Conservation (phyloP, 495 filamentous ascomycete species). For the Poronia punctata region DNA sequence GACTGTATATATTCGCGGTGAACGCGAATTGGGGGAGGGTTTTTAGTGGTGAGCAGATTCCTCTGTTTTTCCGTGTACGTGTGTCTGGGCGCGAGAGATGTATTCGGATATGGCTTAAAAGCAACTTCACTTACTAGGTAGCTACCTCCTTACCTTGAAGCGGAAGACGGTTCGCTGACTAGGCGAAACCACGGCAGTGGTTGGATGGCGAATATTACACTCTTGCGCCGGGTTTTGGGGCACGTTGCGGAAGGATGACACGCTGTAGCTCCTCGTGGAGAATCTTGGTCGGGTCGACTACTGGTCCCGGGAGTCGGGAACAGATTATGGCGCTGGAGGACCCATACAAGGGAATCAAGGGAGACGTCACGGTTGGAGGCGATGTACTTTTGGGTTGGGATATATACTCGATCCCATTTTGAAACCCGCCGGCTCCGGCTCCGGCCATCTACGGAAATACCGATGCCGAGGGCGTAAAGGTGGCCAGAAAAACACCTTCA, state of each 20-base stretch:
- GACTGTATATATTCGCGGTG: slow-evolving; percentile 43
- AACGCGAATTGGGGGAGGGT: slow-evolving; percentile 44
- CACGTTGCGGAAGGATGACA: slow-evolving; percentile 30
- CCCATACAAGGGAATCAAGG: slow-evolving; percentile 39
- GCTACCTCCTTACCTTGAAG: too few species aligned
- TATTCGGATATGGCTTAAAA: too few species aligned
- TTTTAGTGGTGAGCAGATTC: slow-evolving; percentile 15
- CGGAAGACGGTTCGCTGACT: background rate
- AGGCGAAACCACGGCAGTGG: too few species aligned
- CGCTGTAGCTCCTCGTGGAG: slow-evolving; percentile 36
- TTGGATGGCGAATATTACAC: slow-evolving; percentile 41
- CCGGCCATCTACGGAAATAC: background rate
- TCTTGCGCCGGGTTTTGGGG: slow-evolving; percentile 33
- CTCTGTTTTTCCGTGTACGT: too few species aligned
- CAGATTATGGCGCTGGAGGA: slow-evolving; percentile 29
- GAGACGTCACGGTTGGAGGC: slow-evolving; percentile 35
- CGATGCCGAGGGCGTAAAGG: too few species aligned
- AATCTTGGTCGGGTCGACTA: slow-evolving; percentile 43
- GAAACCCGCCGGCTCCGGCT: slow-evolving; percentile 9
- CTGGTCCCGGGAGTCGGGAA: slow-evolving; percentile 27
- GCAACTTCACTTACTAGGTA: too few species aligned
- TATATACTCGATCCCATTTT: slow-evolving; percentile 32
- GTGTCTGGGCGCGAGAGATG: too few species aligned
- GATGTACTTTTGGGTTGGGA: slow-evolving; percentile 29
- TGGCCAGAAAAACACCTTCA: too few species aligned